Evolutionary conservation across 176 grass and related monocot species (phyloP).

Genomic region (Oryza nivara): DNA sequence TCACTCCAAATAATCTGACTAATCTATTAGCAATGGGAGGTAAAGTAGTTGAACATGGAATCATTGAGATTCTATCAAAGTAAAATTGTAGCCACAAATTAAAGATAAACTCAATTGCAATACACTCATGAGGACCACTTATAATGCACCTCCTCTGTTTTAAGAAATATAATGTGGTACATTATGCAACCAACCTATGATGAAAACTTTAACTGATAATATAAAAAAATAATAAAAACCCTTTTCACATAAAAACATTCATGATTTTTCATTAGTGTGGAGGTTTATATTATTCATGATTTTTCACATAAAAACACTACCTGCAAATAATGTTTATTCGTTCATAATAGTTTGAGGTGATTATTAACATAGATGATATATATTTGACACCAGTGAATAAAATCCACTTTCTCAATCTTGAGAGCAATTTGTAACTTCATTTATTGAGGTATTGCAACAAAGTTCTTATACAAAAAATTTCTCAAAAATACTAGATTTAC

Average conservation of each 20-base stretch:
- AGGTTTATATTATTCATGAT: neutral
- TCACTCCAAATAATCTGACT: slow-evolving; percentile 26
- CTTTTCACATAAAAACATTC: neutral
- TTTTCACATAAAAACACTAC: neutral
- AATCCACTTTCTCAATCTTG: neutral
- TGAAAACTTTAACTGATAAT: neutral
- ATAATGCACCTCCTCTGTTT: neutral
- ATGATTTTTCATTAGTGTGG: neutral
- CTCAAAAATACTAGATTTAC: neutral
- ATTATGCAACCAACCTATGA: neutral
- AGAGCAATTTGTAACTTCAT: neutral
- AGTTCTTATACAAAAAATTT: neutral
- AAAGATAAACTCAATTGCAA: neutral
- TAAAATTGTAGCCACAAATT: neutral
- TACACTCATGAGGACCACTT: neutral
- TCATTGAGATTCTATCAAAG: neutral
- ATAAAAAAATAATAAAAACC: neutral
- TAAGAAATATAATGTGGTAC: neutral
- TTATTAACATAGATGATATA: neutral
- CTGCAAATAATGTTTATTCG: neutral
- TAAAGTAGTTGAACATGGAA: neutral
- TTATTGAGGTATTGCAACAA: neutral
- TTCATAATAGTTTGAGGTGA: neutral
- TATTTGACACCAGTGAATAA: neutral
- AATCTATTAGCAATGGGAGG: neutral